Percentiles rank a stretch among this genome's conserved stretches.
phyloP scores from a whole-genome alignment of 2,329 filamentous ascomycete species.

The Sarocladium strictum region DNA sequence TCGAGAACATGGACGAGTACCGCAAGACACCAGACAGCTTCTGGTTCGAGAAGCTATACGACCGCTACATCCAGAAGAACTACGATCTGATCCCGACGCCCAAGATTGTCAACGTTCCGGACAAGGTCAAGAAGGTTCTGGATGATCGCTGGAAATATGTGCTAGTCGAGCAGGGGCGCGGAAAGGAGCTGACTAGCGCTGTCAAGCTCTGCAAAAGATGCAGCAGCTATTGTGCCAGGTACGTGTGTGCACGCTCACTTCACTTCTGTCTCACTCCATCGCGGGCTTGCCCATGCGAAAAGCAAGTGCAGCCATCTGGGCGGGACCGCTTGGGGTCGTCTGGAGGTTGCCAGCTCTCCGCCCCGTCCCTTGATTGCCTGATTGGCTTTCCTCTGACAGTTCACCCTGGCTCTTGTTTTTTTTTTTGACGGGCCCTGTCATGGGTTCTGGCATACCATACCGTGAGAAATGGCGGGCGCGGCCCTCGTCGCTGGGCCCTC shows the following conservation, averaged over 20 bases:
- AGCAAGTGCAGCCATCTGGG: background rate
- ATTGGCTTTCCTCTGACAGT: background rate
- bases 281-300: background rate
- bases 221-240: constrained; percentile 84
- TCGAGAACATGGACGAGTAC: constrained; percentile 74
- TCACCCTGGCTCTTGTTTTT: background rate
- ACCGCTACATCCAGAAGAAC: constrained; percentile 95
- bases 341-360: background rate
- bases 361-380: background rate
- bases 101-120: constrained; percentile 92
- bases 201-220: constrained; percentile 96
- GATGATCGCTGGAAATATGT: constrained; percentile 97
- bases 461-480: background rate
- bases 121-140: constrained; percentile 89
- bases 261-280: constrained; percentile 8
- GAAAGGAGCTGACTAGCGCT: constrained; percentile 91
- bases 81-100: constrained; percentile 94
- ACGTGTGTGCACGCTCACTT: constrained; percentile 26
- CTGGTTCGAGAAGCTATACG: constrained; percentile 96
- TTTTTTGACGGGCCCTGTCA: background rate
- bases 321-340: background rate
- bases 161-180: constrained; percentile 85
- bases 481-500: constrained; percentile 8
- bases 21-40: constrained; percentile 82
- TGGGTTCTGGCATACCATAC: background rate